Percentiles rank a stretch among this genome's conserved stretches.
Evolutionary conservation across 495 filamentous ascomycete genomes (phyloP).

Genomic region (Sphaerosporella brunnea): DNA sequence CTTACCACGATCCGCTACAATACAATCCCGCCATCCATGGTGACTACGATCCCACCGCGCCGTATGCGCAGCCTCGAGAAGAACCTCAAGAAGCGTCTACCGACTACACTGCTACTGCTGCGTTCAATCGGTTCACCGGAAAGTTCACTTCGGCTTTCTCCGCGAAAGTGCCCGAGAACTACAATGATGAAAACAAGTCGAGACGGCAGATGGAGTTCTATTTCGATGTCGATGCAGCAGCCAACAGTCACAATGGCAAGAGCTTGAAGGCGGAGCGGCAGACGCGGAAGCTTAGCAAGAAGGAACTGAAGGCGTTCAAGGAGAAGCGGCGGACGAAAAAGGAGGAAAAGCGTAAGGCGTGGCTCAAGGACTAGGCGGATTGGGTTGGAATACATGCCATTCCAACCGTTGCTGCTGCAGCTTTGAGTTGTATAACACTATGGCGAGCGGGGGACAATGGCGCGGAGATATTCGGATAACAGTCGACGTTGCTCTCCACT

Average conservation of each 20-base stretch:
- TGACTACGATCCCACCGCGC: slow-evolving; percentile 81
- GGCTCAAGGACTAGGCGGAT: slow-evolving; percentile 67
- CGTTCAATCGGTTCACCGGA: slow-evolving; percentile 88
- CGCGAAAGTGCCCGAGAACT: slow-evolving; percentile 46
- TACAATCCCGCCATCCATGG: slow-evolving; percentile 96
- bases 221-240: slow-evolving; percentile 95
- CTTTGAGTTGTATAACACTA: no score
- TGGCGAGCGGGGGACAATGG: no score
- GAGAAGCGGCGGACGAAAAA: slow-evolving; percentile 60
- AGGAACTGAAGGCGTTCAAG: slow-evolving; percentile 59
- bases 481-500: no score
- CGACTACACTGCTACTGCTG: slow-evolving; percentile 46
- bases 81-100: slow-evolving; percentile 23
- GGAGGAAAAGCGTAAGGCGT: slow-evolving; percentile 84
- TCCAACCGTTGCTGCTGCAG: no score
- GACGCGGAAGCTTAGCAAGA: slow-evolving; percentile 70
- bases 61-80: slow-evolving; percentile 50
- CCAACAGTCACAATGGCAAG: slow-evolving; percentile 78
- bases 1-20: slow-evolving; percentile 10
- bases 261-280: slow-evolving; percentile 81
- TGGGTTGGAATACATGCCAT: no score
- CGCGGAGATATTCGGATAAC: no score
- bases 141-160: slow-evolving; percentile 47
- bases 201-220: slow-evolving; percentile 80
- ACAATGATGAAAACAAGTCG: slow-evolving; percentile 80